Evolutionary conservation across 1,284 basidiomycete species (phyloP), one percentile per base, ranked within the genome.

Genomic region (Trichosporon sp.): DNA sequence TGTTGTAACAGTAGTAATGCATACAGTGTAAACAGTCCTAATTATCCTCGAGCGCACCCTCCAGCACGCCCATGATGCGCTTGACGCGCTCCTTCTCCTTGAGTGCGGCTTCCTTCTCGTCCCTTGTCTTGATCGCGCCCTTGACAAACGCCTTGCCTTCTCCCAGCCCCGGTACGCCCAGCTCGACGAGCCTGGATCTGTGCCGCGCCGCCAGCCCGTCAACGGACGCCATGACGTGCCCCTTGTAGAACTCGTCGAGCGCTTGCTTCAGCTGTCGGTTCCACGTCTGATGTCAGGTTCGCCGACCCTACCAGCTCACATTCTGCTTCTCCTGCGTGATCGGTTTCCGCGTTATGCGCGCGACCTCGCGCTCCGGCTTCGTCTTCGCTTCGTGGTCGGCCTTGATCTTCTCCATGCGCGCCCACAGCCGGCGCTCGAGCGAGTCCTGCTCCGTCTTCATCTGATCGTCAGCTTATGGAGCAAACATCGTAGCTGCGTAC

Each of bases 371-470:
- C 66, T 83, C 81, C 4, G 77, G 72, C 66, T 77, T 74, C 31
- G 74, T 68, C 19, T 65, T 70, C 69, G 70, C 72, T 14, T 74
- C 76, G 67, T 79, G 78, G 11, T 81, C 80, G 6, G 78, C 80
- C 66, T 81, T 81, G 65, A 81, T 38, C 68, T 77, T 80, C 69
- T 83, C 80, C 70, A 77, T 74, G 65, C 80, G 80, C 4, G 81
- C 81, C 79, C 78, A 83, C 37, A 81, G 70, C 48, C 79, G 65
- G 14, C 81, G 67, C 67, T 83, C 81, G 2, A 83, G 72, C 4
- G 78, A 71, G 68, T 83, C 79, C 69, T 83, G 80, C 26, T 83
- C 81, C 10, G 72, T 73, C 66, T 83, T 83, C 80, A 83, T 81
- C 81, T 82, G 66, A n/a, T 26, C 14, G 40, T 74, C 70, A 73